Conservation (phyloP, 441 rosid genomes). For the Omphalea diandra region DNA sequence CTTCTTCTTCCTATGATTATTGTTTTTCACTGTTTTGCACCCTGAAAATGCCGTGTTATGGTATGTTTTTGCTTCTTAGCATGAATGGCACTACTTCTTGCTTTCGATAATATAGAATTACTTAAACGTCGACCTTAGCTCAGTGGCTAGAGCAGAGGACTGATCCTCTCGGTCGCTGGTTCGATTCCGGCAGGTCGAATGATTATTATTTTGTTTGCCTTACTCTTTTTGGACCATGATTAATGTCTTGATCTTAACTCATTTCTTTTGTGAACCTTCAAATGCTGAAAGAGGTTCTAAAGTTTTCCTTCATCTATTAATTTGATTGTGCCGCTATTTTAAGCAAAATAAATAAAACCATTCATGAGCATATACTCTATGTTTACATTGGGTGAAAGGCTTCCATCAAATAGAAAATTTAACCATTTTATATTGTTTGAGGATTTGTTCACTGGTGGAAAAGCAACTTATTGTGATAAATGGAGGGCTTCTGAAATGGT, state of each 20-base stretch:
- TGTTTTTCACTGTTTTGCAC: not conserved
- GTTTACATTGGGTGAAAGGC: not conserved
- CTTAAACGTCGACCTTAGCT: constrained; percentile 34
- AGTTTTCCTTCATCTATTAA: not conserved
- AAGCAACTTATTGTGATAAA: not conserved
- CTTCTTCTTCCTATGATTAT: not conserved
- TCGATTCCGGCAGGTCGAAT: constrained; percentile 29
- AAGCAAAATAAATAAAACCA: not conserved
- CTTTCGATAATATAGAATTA: constrained; percentile 7
- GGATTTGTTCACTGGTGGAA: not conserved
- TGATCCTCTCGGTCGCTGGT: constrained; percentile 34
- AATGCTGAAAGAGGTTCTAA: not conserved
- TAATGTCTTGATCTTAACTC: not conserved
- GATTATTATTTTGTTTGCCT: constrained; percentile 2
- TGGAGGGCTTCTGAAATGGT: not conserved
- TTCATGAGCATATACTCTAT: not conserved
- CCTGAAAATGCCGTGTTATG: constrained; percentile 10
- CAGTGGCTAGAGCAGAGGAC: constrained; percentile 38
- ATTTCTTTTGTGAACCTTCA: not conserved
- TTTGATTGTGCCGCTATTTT: not conserved
- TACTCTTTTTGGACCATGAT: not conserved
- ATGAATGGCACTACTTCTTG: constrained; percentile 11
- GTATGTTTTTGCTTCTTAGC: constrained; percentile 5
- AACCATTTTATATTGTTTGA: not conserved
- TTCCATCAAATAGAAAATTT: not conserved